These are phyloP conservation scores for Penstemon eatonii DNA, from an alignment of 257 asterid species.

Conservation along the genomic window DNA sequence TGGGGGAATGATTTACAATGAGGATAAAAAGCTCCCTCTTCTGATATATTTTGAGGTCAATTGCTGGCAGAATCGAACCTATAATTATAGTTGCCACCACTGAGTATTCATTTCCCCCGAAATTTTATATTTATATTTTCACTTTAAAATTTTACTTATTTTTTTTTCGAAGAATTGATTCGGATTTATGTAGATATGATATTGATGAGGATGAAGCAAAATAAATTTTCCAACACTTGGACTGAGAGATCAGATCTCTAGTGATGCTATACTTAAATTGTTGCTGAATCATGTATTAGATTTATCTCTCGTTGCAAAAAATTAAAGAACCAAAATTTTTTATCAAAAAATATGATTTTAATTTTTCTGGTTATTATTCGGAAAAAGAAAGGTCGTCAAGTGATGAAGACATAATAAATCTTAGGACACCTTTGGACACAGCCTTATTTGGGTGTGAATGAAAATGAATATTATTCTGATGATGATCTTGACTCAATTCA, in stretches of 20 bases:
- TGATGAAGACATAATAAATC: conserved; percentile 40
- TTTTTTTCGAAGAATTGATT: neutral
- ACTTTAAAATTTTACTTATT: neutral
- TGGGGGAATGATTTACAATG: conserved; percentile 44
- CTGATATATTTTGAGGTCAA: conserved; percentile 61
- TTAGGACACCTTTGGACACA: conserved; percentile 64
- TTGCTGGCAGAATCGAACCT: conserved; percentile 96
- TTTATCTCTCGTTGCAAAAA: too few relatives aligned
- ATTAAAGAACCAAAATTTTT: too few relatives aligned
- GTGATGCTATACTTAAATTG: conserved; percentile 36
- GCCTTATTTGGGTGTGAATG: conserved; percentile 34
- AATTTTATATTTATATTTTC: neutral
- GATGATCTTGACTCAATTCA: conserved; percentile 14
- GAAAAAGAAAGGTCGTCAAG: conserved; percentile 19
- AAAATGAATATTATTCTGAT: conserved; percentile 41
- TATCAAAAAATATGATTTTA: neutral
- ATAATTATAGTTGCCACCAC: conserved; percentile 46
- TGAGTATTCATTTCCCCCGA: conserved; percentile 40
- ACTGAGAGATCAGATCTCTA: conserved; percentile 44
- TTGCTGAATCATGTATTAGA: conserved; percentile 37
- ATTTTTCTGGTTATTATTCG: neutral
- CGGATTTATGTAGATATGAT: neutral
- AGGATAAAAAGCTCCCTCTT: conserved; percentile 93
- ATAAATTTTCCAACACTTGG: conserved; percentile 58
- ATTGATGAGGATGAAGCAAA: conserved; percentile 51